Evolutionary conservation across 139 green algal species (phyloP).

Genomic region (Chlamydomonas asymmetrica): DNA sequence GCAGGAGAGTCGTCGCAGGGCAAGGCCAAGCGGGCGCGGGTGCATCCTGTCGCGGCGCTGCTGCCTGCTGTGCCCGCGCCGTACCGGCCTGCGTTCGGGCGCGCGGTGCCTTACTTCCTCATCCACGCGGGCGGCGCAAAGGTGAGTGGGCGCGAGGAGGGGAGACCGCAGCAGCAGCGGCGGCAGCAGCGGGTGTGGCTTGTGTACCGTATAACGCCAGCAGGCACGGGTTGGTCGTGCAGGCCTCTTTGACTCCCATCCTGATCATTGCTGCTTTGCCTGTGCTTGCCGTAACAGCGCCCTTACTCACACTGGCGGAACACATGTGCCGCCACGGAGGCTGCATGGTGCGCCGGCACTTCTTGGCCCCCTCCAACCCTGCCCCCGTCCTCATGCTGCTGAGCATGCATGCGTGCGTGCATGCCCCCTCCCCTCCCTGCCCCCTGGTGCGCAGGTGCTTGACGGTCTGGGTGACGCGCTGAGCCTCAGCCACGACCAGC

Average conservation of each 20-base stretch:
- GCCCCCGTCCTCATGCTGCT: not conserved
- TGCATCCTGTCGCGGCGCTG: not conserved
- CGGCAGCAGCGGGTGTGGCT: too few species aligned
- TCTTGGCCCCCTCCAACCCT: not conserved
- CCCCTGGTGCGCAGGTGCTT: conserved; percentile 62
- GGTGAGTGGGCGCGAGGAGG: not conserved
- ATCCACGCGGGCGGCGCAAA: conserved; percentile 51
- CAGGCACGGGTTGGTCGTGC: too few species aligned
- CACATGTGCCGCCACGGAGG: too few species aligned
- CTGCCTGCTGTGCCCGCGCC: not conserved
- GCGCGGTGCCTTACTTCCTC: conserved; percentile 47
- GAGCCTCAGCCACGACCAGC: conserved; percentile 29
- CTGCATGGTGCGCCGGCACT: not conserved
- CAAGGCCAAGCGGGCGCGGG: not conserved
- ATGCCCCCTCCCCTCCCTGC: not conserved
- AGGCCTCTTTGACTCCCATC: too few species aligned
- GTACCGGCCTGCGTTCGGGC: not conserved
- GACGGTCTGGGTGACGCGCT: conserved; percentile 63
- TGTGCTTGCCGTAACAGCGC: too few species aligned
- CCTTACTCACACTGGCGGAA: too few species aligned
- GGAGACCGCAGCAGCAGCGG: not conserved
- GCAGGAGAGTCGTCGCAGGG: not conserved
- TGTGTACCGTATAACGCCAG: too few species aligned
- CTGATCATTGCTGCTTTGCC: too few species aligned
- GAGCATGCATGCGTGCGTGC: not conserved